Evolutionary conservation across 2,329 filamentous ascomycete species (phyloP), one percentile per base, ranked within the genome.

Genomic region (Diaporthe sp.): DNA sequence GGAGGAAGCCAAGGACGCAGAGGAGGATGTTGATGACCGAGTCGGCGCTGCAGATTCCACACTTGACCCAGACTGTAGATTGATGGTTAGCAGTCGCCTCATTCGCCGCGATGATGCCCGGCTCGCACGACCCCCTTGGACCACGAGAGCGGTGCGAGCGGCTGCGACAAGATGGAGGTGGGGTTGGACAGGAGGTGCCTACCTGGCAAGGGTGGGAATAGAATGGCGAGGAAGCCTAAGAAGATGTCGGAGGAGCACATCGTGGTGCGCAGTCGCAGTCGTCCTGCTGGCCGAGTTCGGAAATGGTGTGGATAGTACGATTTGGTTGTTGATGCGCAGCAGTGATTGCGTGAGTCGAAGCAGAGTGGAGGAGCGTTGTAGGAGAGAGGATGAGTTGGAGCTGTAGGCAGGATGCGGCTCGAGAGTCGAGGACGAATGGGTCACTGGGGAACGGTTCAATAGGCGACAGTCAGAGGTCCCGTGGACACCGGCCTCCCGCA

Each of bases 11-110:
- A 30, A 96, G 91, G 71, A 91, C 82, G 84, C 94, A 97, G 80
- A 98, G 95, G 61, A 96, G 93, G 83, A 98, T 92, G 87, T 99
- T 99, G 88, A 99, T 97, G 80, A 98, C 81, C 12, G 94, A 96
- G 86, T 98, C 97, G 74, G 93, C 95, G 77, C 92, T 94, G 88
- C 97, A 99, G 85, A 99, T 89, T 77, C 97, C 97, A 80, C 93
- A 88, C 87, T 98, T 99, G 76, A 99, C 95, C 97, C 97, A 99
- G 80, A 99, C 97, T 95, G 80, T 1, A 71, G 64, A 35, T 60
- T 2, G 15, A 70, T 57, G 73, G 82, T 85, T 81, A 86, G 83
- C 76, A 64, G 38, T 28, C 1, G 19, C 12, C n/a, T 47, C 54
- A 15, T 33, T 52, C 28, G 33, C 22, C 12, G 58, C 25, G 33